These are phyloP conservation scores for Spongospora subterranea DNA, from an alignment of 208 protist genomes.

Conservation along the genomic window DNA sequence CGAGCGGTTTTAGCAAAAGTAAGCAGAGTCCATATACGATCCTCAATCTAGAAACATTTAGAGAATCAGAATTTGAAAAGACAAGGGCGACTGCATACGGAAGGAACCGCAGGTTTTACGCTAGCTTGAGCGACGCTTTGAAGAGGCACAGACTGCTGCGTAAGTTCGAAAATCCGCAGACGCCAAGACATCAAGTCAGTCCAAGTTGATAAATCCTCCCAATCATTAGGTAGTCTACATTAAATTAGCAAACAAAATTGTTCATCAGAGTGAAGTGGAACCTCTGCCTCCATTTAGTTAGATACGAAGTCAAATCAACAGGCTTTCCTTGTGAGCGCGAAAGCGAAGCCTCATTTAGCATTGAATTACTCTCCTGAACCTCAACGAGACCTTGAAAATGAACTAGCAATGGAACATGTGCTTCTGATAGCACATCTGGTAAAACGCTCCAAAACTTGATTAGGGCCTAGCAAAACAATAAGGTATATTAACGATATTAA, in stretches of 20 bases:
- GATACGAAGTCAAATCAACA: not conserved
- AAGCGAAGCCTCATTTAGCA: not conserved
- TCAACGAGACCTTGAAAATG: constrained; percentile 61
- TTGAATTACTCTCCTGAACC: constrained; percentile 39
- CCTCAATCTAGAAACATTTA: constrained; percentile 30
- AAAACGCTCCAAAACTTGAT: constrained; percentile 10
- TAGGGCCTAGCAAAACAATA: constrained; percentile 14
- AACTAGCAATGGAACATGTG: constrained; percentile 31
- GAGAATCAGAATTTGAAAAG: not conserved
- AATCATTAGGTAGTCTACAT: constrained; percentile 61
- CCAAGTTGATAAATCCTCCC: constrained; percentile 62
- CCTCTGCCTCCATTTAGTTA: constrained; percentile 16
- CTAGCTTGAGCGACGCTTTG: not conserved
- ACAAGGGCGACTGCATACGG: not conserved
- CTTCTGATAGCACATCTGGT: constrained; percentile 46
- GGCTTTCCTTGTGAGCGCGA: not conserved
- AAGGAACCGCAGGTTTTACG: not conserved
- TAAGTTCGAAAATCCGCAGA: constrained; percentile 35
- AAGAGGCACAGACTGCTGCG: not conserved
- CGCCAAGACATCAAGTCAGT: constrained; percentile 30
- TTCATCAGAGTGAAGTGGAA: not conserved
- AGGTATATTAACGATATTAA: not conserved
- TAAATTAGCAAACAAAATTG: not conserved
- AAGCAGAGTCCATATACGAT: constrained; percentile 64
- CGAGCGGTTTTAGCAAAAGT: constrained; percentile 67